Base-by-base conservation (phyloP, 805 yeast species). In the Lachancea cidri region DNA sequence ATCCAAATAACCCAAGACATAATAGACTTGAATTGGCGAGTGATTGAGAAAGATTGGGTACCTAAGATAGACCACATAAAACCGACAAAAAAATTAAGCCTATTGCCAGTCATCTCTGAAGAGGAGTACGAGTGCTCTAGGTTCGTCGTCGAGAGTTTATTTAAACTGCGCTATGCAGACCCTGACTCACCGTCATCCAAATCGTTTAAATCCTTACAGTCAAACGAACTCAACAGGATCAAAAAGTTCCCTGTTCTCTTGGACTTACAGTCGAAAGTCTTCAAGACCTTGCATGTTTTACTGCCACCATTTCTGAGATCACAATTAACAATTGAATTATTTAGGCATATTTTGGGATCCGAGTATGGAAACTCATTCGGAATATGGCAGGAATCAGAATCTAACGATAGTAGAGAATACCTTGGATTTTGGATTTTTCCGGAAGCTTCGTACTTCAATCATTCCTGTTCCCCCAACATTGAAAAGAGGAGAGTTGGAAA, bases 351-450 rank as follows among this genome's bases (percentile, higher is more conserved):
- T 2, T 62, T 76, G 36, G 86, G 86, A 2, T 63, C 72, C 30
- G 82, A 80, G 48, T 72, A 78, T 37, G 81, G 83, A 13, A 81
- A 81, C 53, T 81, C 86, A 1, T 81, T 81, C 58, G 86, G 86
- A 1, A 76, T 79, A 17, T 79, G 86, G 83, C 76, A 80, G 36
- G 58, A 62, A 2, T 59, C 49, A 5, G 61, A 55, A 3, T 65
- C 65, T 2, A 50, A 59, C 8, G 83, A 76, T 44, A 71, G 70
- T 29, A 57, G 59, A 41, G 82, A 77, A 43, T 78, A 73, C 48
- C 66, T 79, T 38, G 87, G 87, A 0, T 77, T 77, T 47, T 71
- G 75, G 29, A 68, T 81, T 2, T 76, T 68, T 43, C 83, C 86
- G 1, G 70, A 73, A 20, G 85, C 81, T 0, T 81, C 86, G 2